Evolutionary conservation across 352 stramenopile genomes (phyloP).

Genomic region (Phytophthora rubi): DNA sequence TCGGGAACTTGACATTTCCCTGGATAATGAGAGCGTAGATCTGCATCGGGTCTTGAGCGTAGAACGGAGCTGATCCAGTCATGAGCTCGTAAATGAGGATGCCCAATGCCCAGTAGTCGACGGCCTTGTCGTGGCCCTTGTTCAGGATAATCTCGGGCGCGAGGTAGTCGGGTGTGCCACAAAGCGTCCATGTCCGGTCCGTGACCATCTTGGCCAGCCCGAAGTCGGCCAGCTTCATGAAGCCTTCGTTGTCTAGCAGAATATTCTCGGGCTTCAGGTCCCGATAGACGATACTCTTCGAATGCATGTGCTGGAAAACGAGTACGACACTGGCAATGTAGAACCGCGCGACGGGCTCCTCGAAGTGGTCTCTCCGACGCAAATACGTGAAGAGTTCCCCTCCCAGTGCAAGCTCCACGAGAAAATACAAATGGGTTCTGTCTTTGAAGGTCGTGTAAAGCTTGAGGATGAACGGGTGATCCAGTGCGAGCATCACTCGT

Average conservation of each 20-base stretch:
- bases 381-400: slow-evolving; percentile 95
- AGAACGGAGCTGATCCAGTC: slow-evolving; percentile 87
- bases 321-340: slow-evolving; percentile 92
- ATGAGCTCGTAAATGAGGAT: slow-evolving; percentile 93
- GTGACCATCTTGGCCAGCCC: slow-evolving; percentile 91
- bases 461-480: slow-evolving; percentile 93
- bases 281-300: slow-evolving; percentile 90
- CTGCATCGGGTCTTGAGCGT: slow-evolving; percentile 90
- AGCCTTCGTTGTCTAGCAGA: slow-evolving; percentile 82
- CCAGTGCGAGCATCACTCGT: slow-evolving; percentile 84
- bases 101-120: slow-evolving; percentile 93
- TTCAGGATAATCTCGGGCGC: slow-evolving; percentile 94
- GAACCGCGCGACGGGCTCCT: slow-evolving; percentile 80
- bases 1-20: slow-evolving; percentile 87
- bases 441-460: slow-evolving; percentile 92
- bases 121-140: slow-evolving; percentile 89
- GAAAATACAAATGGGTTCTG: slow-evolving; percentile 89
- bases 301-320: slow-evolving; percentile 92
- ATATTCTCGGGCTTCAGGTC: slow-evolving; percentile 93
- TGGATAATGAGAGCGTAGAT: slow-evolving; percentile 93
- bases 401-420: slow-evolving; percentile 92
- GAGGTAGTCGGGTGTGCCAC: slow-evolving; percentile 93
- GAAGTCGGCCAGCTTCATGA: slow-evolving; percentile 93
- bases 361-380: slow-evolving; percentile 71
- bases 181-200: slow-evolving; percentile 90